phyloP scores from a whole-genome alignment of 2,329 filamentous ascomycete genomes.

The Penicillium sp. region DNA sequence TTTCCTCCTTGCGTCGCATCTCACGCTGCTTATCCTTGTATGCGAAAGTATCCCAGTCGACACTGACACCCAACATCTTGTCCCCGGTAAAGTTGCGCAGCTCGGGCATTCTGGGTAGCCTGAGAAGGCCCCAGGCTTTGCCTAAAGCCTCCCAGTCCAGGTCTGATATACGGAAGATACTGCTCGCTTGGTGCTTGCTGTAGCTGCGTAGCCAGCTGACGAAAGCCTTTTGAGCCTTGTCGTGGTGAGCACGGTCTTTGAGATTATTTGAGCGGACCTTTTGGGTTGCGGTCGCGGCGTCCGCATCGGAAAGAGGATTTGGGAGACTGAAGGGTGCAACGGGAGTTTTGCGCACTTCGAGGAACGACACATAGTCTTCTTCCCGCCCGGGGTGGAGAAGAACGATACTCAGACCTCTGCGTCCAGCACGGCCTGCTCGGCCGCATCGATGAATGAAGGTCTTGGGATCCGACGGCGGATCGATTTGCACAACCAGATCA shows the following conservation, averaged over 20 bases:
- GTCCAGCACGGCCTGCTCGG: slow-evolving; percentile 61
- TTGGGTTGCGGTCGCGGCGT: slow-evolving; percentile 58
- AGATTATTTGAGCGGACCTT: slow-evolving; percentile 59
- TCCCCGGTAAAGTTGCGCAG: slow-evolving; percentile 71
- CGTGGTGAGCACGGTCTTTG: slow-evolving; percentile 67
- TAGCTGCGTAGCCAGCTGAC: slow-evolving; percentile 93
- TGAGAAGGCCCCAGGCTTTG: slow-evolving; percentile 79
- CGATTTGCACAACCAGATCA: slow-evolving; percentile 85
- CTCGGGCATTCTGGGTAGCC: slow-evolving; percentile 92
- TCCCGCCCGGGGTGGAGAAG: slow-evolving; percentile 82
- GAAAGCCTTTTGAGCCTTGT: slow-evolving; percentile 87
- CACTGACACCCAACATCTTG: slow-evolving; percentile 54
- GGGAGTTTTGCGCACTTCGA: slow-evolving; percentile 83
- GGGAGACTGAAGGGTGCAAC: slow-evolving; percentile 64
- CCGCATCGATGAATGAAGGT: slow-evolving; percentile 69
- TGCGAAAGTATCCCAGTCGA: slow-evolving; percentile 64
- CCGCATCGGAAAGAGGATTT: slow-evolving; percentile 57
- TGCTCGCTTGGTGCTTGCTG: slow-evolving; percentile 82
- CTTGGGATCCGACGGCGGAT: slow-evolving; percentile 83
- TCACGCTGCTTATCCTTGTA: slow-evolving; percentile 74
- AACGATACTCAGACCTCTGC: slow-evolving; percentile 77
- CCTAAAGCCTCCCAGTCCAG: slow-evolving; percentile 83
- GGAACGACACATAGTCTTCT: slow-evolving; percentile 84
- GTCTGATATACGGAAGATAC: slow-evolving; percentile 81
- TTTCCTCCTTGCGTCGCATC: slow-evolving; percentile 58